A percentile compares a stretch with the other conserved stretches of the same genome.
Evolutionary conservation across 768 basidiomycete genomes (phyloP).

Genomic region (Auriscalpium microsporum): DNA sequence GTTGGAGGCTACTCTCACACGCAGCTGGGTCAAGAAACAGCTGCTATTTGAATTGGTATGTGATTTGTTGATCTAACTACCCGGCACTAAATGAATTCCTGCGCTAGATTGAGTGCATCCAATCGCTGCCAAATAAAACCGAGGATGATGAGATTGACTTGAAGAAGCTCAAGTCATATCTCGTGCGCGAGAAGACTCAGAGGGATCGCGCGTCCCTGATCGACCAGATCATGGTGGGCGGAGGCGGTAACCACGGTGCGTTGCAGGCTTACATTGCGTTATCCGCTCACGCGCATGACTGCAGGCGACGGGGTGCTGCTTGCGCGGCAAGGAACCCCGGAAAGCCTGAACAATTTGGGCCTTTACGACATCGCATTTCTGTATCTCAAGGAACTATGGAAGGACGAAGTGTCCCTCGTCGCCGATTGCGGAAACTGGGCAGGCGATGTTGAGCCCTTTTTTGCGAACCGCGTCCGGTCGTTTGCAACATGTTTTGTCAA

Average conservation of each 20-base stretch:
- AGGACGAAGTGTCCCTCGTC: neutral
- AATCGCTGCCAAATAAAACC: neutral
- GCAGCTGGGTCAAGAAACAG: neutral
- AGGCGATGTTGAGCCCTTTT: neutral
- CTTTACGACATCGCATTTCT: neutral
- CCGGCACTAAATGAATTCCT: no score
- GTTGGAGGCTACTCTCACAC: neutral
- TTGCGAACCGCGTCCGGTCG: neutral
- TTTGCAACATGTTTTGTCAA: neutral
- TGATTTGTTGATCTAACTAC: no score
- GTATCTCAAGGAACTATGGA: neutral
- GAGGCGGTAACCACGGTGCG: no score
- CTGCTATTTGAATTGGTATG: neutral
- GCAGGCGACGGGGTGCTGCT: neutral
- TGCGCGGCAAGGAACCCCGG: neutral
- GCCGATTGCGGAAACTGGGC: neutral
- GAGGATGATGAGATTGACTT: neutral
- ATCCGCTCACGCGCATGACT: neutral
- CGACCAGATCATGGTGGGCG: neutral
- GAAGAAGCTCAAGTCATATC: neutral
- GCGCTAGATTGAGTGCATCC: neutral
- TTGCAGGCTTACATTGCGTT: no score
- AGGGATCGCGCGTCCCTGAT: neutral
- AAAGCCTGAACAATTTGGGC: neutral
- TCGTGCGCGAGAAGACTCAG: neutral